Conservation (phyloP, 2,329 filamentous ascomycete species). For the Fusarium penzigii region DNA sequence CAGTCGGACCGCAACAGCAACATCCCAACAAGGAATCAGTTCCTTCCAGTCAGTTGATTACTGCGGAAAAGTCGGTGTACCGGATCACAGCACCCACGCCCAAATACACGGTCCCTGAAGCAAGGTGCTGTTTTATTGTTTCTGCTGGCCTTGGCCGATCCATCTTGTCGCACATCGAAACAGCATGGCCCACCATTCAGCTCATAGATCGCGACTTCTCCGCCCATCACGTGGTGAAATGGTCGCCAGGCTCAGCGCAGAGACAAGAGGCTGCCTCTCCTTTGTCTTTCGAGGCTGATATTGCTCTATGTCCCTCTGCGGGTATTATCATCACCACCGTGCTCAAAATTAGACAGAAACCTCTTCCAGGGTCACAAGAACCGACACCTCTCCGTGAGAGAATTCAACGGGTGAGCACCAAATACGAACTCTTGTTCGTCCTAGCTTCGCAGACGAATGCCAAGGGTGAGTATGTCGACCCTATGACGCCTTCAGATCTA, state of each 20-base stretch:
- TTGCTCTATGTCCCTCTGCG: conserved; percentile 67
- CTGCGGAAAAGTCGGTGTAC: neutral
- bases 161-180: conserved; percentile 52
- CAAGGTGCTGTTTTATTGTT: conserved; percentile 46
- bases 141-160: conserved; percentile 49
- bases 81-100: conserved; percentile 15
- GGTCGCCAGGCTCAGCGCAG: conserved; percentile 32
- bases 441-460: conserved; percentile 60
- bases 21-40: neutral
- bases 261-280: conserved; percentile 34
- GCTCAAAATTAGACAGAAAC: conserved; percentile 70
- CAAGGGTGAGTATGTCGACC: conserved; percentile 42
- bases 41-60: neutral
- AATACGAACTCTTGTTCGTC: conserved; percentile 69
- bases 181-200: conserved; percentile 47
- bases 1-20: neutral
- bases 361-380: conserved; percentile 54
- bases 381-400: conserved; percentile 54
- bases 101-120: conserved; percentile 8
- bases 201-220: conserved; percentile 64
- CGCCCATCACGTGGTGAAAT: conserved; percentile 36
- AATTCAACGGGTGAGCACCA: conserved; percentile 51
- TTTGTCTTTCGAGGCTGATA: conserved; percentile 64
- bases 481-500: conserved; percentile 43
- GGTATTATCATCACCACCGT: conserved; percentile 72